phyloP scores from a whole-genome alignment of 2,329 filamentous ascomycete species.

The Emmonsiellopsis sp. region DNA sequence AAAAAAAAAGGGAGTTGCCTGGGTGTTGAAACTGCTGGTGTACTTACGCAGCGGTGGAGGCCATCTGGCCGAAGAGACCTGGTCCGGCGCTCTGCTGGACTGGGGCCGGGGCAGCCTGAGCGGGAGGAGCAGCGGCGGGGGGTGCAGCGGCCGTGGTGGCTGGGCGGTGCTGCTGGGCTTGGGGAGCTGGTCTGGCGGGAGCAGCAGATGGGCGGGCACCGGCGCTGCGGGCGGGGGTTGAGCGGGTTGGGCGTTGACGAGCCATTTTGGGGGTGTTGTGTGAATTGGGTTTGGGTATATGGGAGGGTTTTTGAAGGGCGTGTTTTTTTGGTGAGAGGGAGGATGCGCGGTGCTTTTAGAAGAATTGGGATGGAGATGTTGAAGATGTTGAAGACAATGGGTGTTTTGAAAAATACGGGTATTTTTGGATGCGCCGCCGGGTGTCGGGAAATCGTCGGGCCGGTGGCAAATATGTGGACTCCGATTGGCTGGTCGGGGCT shows the following conservation, averaged over 20 bases:
- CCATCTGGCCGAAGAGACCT: constrained; percentile 93
- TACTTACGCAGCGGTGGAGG: constrained; percentile 90
- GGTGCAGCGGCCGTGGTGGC: constrained; percentile 58
- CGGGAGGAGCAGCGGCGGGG: constrained; percentile 39
- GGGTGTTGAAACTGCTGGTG: neutral
- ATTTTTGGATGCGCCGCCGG: neutral
- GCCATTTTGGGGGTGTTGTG: constrained; percentile 48
- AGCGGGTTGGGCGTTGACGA: constrained; percentile 64
- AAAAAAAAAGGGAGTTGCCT: too few species aligned
- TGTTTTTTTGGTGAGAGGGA: neutral
- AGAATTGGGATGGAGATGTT: neutral
- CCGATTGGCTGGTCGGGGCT: constrained; percentile 2
- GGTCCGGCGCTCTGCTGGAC: constrained; percentile 53
- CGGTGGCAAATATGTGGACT: neutral
- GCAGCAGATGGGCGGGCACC: constrained; percentile 57
- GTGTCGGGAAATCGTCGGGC: constrained; percentile 4
- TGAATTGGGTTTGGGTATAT: constrained; percentile 4
- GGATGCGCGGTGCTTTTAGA: neutral
- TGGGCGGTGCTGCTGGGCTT: constrained; percentile 53
- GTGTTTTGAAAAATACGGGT: constrained; percentile 7
- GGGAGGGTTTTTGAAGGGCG: neutral
- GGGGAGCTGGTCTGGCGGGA: constrained; percentile 45
- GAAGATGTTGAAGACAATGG: neutral
- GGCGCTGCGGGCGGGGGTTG: constrained; percentile 45
- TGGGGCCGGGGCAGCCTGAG: constrained; percentile 32